Evolutionary conservation across 1,284 basidiomycete species (phyloP).

Genomic region (Apiotrichum sp.): DNA sequence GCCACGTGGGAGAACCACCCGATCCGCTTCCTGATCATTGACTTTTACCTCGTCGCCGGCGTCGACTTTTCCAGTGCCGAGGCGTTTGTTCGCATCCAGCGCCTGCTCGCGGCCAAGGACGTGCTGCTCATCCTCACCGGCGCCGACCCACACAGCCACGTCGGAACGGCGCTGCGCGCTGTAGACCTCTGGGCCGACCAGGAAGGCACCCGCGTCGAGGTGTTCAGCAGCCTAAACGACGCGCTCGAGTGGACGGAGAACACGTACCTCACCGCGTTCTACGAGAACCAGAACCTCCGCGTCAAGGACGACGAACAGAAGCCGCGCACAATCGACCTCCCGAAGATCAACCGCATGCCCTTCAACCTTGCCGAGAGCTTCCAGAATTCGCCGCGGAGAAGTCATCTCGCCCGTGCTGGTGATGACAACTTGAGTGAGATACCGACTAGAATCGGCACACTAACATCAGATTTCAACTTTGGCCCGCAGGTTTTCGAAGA

Average conservation of each 20-base stretch:
- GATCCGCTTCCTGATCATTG: constrained; percentile 81
- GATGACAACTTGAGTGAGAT: constrained; percentile 40
- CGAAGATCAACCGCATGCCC: constrained; percentile 37
- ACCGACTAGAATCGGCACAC: too few species aligned
- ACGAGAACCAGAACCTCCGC: constrained; percentile 31
- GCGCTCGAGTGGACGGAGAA: constrained; percentile 96
- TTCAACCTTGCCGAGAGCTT: constrained; percentile 55
- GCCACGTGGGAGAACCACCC: constrained; percentile 71
- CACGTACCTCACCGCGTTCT: constrained; percentile 58
- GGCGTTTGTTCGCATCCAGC: constrained; percentile 85
- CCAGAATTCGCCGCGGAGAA: constrained; percentile 65
- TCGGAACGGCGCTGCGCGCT: constrained; percentile 64
- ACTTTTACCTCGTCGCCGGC: constrained; percentile 77
- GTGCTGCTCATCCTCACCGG: constrained; percentile 89
- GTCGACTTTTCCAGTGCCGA: constrained; percentile 94
- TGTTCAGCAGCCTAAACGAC: constrained; percentile 79
- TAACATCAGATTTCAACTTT: background rate
- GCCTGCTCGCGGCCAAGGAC: constrained; percentile 66
- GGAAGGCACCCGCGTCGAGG: constrained; percentile 63
- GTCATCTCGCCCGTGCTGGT: constrained; percentile 71
- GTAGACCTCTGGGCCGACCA: constrained; percentile 66
- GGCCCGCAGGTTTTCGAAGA: background rate
- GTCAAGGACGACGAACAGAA: constrained; percentile 14
- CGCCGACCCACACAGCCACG: constrained; percentile 56
- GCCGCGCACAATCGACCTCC: constrained; percentile 34